Evolutionary conservation across 2,329 filamentous ascomycete species (phyloP), one percentile per base, ranked within the genome.

Genomic region (Beauveria scarabaeidicola): DNA sequence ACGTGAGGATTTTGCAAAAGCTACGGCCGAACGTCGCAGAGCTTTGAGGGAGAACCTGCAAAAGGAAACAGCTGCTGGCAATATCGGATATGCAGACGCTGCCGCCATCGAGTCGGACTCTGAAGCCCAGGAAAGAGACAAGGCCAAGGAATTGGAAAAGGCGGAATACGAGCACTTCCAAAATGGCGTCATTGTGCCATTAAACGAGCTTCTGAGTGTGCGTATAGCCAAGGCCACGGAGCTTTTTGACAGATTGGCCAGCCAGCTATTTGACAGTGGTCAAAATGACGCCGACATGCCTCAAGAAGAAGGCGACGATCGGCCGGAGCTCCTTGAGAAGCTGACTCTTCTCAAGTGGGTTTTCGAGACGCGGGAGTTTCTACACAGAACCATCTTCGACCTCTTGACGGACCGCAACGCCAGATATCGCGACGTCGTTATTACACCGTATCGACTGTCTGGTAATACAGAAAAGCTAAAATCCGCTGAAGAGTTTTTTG

Each of bases 311-410:
- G 93, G 94, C 19, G 93, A 97, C 66, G 93, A 97, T 71, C 87
- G 92, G 69, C 94, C 94, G 0, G 94, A 99, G 72, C 80, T 97
- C 0, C 78, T 97, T 2, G 94, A 99, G 73, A 96, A 96, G 73
- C 80, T 99, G 13, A 97, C 93, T 0, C 82, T 97, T 52, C 80
- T 97, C 15, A 99, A 97, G 69, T 97, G 94, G 92, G 85, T 97
- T 9, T 97, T 97, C 66, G 94, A 99, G 71, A 88, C 89, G 1
- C 86, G 92, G n/a, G 94, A 99, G 73, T 81, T 83, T 51, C 79
- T 97, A 9, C 88, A 97, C 74, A 86, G 90, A 47, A 89, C 91
- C 66, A 83, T 93, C 57, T 96, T 91, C 69, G 89, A 95, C 66
- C 77, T 97, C 11, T 82, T 96, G 38, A 87, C 86, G 21, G 90